Evolutionary conservation across 1,284 basidiomycete genomes (phyloP).

Genomic region (Rugosomyces carneus): DNA sequence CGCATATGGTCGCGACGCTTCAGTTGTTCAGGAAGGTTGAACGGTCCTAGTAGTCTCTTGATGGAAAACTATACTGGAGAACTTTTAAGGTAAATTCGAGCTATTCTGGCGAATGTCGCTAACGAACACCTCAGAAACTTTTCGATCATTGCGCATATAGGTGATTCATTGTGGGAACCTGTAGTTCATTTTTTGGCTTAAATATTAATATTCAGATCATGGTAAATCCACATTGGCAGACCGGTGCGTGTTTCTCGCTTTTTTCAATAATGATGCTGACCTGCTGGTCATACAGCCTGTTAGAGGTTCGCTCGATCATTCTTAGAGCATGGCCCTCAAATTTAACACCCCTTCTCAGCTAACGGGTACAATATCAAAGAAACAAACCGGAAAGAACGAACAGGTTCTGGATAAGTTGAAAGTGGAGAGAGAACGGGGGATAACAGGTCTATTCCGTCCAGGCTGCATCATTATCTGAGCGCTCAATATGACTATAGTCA

Average conservation of each 20-base stretch:
- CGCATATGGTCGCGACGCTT: conserved; percentile 21
- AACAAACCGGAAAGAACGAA: conserved; percentile 62
- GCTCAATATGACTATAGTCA: conserved; percentile 44
- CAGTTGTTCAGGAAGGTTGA: conserved; percentile 25
- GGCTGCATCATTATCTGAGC: not conserved
- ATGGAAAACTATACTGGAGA: conserved; percentile 74
- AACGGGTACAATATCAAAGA: conserved; percentile 79
- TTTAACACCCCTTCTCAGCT: conserved; percentile 42
- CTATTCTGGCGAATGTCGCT: not conserved
- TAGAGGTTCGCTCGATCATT: conserved; percentile 47
- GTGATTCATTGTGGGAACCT: conserved; percentile 27
- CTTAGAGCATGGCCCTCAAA: not conserved
- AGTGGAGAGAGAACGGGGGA: conserved; percentile 93
- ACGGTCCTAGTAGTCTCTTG: conserved; percentile 32
- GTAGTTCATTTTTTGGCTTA: conserved; percentile 2
- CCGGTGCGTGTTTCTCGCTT: conserved; percentile 38
- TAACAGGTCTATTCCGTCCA: conserved; percentile 59
- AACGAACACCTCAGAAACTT: conserved; percentile 64
- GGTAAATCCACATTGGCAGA: conserved; percentile 93
- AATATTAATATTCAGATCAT: conserved; percentile 52
- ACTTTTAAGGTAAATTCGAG: conserved; percentile 59
- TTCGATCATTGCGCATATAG: conserved; percentile 92
- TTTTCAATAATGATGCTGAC: conserved; percentile 3
- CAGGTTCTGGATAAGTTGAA: conserved; percentile 96
- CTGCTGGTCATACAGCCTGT: conserved; percentile 36